phyloP scores from a whole-genome alignment of 1,284 basidiomycete genomes.

The Moesziomyces sp. region DNA sequence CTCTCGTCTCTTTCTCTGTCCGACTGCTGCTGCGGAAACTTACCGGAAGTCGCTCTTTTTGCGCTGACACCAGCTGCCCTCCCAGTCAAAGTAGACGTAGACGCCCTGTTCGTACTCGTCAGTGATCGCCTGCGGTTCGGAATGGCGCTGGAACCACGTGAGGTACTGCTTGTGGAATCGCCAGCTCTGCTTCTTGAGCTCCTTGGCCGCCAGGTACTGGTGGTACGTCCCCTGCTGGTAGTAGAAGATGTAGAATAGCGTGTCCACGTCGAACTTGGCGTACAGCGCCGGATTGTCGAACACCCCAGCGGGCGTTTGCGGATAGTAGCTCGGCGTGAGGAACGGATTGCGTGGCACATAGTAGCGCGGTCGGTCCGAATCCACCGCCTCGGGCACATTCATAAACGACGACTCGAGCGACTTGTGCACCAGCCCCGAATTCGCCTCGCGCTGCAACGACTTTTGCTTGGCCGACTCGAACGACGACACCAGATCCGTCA shows the following conservation, averaged over 20 bases:
- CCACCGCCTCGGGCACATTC: constrained; percentile 88
- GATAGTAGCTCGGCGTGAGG: constrained; percentile 92
- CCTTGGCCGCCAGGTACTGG: constrained; percentile 96
- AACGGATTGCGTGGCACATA: constrained; percentile 94
- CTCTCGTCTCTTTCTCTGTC: too few species aligned
- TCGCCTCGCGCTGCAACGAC: constrained; percentile 83
- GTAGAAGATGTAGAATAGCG: constrained; percentile 99
- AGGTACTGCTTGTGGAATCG: constrained; percentile 99
- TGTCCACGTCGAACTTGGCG: constrained; percentile 93
- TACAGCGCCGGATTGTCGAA: constrained; percentile 88
- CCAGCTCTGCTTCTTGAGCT: constrained; percentile 98
- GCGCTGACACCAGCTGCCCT: constrained; percentile 85
- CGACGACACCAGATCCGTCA: constrained; percentile 91
- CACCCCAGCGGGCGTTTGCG: constrained; percentile 83
- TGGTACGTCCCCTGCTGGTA: constrained; percentile 96
- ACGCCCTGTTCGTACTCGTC: constrained; percentile 99
- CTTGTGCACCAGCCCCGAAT: constrained; percentile 78
- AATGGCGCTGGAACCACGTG: constrained; percentile 99
- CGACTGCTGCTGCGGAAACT: neutral
- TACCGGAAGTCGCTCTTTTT: constrained; percentile 97
- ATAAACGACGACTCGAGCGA: constrained; percentile 89
- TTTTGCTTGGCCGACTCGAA: constrained; percentile 97
- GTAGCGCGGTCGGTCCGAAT: constrained; percentile 78
- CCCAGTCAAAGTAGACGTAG: constrained; percentile 69
- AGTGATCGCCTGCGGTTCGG: constrained; percentile 98